Evolutionary conservation across 1,284 basidiomycete genomes (phyloP), one percentile per base, ranked within the genome.

Genomic region (Trametes hirsuta): DNA sequence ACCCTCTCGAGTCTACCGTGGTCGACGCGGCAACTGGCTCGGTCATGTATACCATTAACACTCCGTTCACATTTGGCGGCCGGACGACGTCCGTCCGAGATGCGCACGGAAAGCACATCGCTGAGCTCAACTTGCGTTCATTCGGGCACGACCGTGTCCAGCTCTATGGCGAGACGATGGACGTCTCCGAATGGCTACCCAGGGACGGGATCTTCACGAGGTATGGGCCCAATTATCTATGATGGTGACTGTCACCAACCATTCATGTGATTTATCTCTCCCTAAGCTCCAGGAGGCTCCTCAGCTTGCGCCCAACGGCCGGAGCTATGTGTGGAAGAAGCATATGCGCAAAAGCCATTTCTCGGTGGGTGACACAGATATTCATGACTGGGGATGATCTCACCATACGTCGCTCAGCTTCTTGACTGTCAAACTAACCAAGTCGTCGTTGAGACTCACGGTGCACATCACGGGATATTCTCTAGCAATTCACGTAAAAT

Each of bases 261-360:
- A 18, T 18, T 18, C 18, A 18, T 18, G 18, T 18, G 18, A 18
- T 18, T 18, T 18, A 18, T 18, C 18, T 18, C 18, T 18, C 18
- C 18, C 18, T 18, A 18, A 18, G 49, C 25, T 48, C 49, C 4
- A 39, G 48, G 40, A 24, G 24, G 24, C 42, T 62, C 30, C 15
- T n/a, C n/a, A n/a, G n/a, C n/a, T 37, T 22, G 60, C 55, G 10
- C 55, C 55, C 2, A 51, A 62, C 22, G 60, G 60, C 37, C 46
- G 42, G 45, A 18, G 10, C 15, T 58, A 58, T 34, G 25, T 36
- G 36, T 62, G 60, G 60, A 47, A 53, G 45, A 18, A 47, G 21
- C 47, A 8, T 8, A 12, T 18, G 30, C 9, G 42, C 8, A 53
- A 36, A 15, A 48, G 46, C 34, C 44, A 41, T 34, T 53, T 58